Base-by-base conservation (phyloP, 768 basidiomycete genomes). In the Xanthoconium purpureum region DNA sequence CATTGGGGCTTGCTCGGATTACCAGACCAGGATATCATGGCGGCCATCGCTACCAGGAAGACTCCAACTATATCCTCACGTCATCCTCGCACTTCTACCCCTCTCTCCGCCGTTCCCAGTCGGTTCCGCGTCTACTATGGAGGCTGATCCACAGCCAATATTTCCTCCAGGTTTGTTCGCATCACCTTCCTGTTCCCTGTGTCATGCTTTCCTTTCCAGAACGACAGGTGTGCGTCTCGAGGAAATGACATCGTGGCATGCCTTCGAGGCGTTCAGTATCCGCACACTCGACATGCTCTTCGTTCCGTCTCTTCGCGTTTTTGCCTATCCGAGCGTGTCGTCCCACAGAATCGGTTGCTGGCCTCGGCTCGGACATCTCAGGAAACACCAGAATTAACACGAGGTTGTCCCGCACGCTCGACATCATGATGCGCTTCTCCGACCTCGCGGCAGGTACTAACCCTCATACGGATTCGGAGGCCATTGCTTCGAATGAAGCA, bases 91-190 rank as follows among this genome's bases (percentile, higher is more conserved):
- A n/a, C n/a, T n/a, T n/a, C n/a, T n/a, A n/a, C n/a, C n/a, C n/a
- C n/a, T n/a, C n/a, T n/a, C n/a, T n/a, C n/a, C n/a, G n/a, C n/a
- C n/a, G n/a, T n/a, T n/a, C n/a, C n/a, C n/a, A n/a, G n/a, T n/a
- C 8, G 62, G 28, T 7, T 36, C 54, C 12, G 24, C 9, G 11
- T 55, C 60, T 17, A 66, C 42, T n/a, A n/a, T n/a, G n/a, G n/a
- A n/a, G n/a, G 10, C 45, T 64, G 24, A 72, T 71, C 6, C 50
- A 50, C 15, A 70, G 69, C 37, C 71, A 68, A 54, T 66, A 68
- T 43, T 62, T 72, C 20, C 54, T 44, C 46, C 71, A 70, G 71
- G n/a, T n/a, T n/a, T n/a, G 70, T 72, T 56, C 7, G 62, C 18
- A 36, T 52, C n/a, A 11, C 5, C 4, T 50, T 42, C 45, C 17